Evolutionary conservation across 305 asterid species (phyloP), one percentile per base, ranked within the genome.

Genomic region (Euphrasia arctica): DNA sequence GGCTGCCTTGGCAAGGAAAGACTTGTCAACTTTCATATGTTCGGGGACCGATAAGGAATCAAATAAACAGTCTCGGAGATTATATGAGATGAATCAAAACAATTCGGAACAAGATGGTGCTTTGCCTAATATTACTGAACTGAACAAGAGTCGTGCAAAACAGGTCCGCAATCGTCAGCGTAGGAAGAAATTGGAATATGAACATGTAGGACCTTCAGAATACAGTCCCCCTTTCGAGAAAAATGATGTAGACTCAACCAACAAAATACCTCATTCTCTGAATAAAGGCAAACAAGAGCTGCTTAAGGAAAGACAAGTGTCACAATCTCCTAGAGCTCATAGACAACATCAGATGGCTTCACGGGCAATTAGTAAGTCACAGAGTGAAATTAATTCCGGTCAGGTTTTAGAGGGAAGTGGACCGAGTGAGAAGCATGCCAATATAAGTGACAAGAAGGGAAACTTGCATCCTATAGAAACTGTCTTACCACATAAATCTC

Each of bases 1-100:
- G 70, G 74, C 72, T 54, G 74, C 91, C 60, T 66, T 72, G 70
- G 85, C 91, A 58, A 80, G 90, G 81, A 85, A 80, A 70, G 80
- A 85, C 65, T 71, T 89, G 61, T 47, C 81, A 51, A 63, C 81
- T 60, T 89, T 91, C 67, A 34, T 85, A 58, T 72, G 82, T 60
- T 9, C 52, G 57, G 77, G 74, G 18, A 65, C 66, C 65, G 73
- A 52, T 58, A 28, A 55, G 57, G 73, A 4, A 64, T 55, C 74
- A 54, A 76, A 70, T 66, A 68, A 72, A 65, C 71, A 58, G 57
- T 15, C 80, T 0, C 36, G 18, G 52, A 72, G 64, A 60, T 73
- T 72, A 29, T 13, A 4, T 51, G 45, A 74, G 73, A 61, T 62
- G 58, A 66, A 63, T 58, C 65, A 60, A 62, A 69, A 64, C 70